Base-by-base conservation (phyloP, 768 basidiomycete genomes). In the Kwoniella dejecticola region DNA sequence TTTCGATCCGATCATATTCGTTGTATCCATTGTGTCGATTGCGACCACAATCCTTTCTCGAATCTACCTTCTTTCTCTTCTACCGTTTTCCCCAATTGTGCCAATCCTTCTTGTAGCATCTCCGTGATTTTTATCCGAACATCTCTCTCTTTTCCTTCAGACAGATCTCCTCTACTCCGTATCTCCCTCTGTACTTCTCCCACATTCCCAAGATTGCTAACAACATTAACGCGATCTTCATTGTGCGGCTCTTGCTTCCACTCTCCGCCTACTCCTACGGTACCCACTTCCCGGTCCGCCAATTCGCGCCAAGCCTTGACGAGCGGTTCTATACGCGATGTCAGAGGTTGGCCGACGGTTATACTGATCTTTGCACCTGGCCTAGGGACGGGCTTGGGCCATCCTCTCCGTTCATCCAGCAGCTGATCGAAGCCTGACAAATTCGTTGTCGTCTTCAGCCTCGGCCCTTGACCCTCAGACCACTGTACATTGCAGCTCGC, bases 341-440 rank as follows among this genome's bases (percentile, higher is more conserved):
- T 82, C 48, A 94, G 80, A 1, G 91, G 91, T 40, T 85, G 79
- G 21, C 93, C 94, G 69, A 95, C 88, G 0, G 89, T 87, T 53
- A 97, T 83, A 67, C 85, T 85, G 33, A 96, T 82, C 33, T 81
- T 81, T 12, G 77, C 85, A 81, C 63, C 89, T 82, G 30, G 83
- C 75, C 62, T 85, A 82, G 40, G 94, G 86, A 68, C 88, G 59
- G 75, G 83, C 87, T 83, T 84, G 2, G 91, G 92, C 69, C 85
- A 88, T 1, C 81, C 69, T 19, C 93, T 86, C 29, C 87, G 85
- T 78, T 91, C 92, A 42, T 91, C 90, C 92, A 98, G 94, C 17
- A 96, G 81, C 64, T 85, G 82, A 71, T 98, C 90, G 67, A 94
- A 96, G 3, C 87, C 87, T 88, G 66, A 6, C 15, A 36, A 7